Evolutionary conservation across 208 protist species (phyloP).

Genomic region (Blastocrithidia nonstop): DNA sequence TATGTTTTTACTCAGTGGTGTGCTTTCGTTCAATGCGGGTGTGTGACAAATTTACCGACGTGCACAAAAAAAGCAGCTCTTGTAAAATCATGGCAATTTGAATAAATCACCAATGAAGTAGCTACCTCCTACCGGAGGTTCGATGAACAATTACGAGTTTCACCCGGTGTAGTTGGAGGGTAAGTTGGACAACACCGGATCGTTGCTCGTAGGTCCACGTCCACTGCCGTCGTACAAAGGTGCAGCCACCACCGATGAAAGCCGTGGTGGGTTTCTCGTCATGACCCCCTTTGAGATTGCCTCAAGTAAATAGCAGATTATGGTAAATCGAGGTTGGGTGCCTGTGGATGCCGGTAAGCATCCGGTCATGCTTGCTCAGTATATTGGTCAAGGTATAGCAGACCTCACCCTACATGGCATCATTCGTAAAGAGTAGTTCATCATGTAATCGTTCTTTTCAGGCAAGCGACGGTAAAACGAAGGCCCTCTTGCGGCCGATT

Average conservation of each 20-base stretch:
- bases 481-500: conserved; percentile 45
- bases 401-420: conserved; percentile 32
- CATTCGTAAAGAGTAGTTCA: conserved; percentile 57
- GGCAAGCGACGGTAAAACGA: conserved; percentile 47
- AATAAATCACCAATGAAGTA: conserved; percentile 26
- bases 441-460: conserved; percentile 31
- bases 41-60: conserved; percentile 78
- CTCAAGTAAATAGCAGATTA: conserved; percentile 42
- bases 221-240: conserved; percentile 67
- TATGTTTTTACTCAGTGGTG: conserved; percentile 60
- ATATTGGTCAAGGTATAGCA: conserved; percentile 69
- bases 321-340: conserved; percentile 82
- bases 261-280: conserved; percentile 69
- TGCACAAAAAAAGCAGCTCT: conserved; percentile 47
- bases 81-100: conserved; percentile 75
- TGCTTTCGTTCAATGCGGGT: conserved; percentile 79
- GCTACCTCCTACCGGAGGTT: conserved; percentile 20
- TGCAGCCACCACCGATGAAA: conserved; percentile 50
- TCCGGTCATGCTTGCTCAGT: conserved; percentile 64
- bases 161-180: conserved; percentile 36
- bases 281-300: conserved; percentile 76
- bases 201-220: conserved; percentile 70
- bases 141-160: conserved; percentile 53
- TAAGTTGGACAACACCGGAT: conserved; percentile 77
- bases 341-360: conserved; percentile 79